Base-by-base conservation (phyloP, 2,329 filamentous ascomycete genomes). In the Aureobasidium mangrovei region DNA sequence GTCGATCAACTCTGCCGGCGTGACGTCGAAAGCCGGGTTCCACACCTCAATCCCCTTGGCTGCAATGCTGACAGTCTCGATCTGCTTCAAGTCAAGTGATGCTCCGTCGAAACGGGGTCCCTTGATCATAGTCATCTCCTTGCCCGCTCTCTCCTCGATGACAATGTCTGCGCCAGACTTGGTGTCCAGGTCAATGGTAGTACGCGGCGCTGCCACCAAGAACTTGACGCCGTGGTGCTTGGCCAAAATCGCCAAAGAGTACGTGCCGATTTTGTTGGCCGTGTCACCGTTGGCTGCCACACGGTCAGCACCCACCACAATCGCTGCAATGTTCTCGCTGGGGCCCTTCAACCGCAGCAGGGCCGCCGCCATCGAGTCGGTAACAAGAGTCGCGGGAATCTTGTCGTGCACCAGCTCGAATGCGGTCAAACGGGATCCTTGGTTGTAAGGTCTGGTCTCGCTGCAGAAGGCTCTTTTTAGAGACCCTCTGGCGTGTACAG, bases 11-110 rank as follows among this genome's bases (percentile, higher is more conserved):
- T 82, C 81, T 36, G 86, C 82, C 0, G 93, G 91, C 7, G 93
- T 98, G 33, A 98, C 88, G 65, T 98, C 93, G 67, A 98, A 98
- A 0, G 90, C 87, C 32, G 93, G 93, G 68, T 98, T 98, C 91
- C 93, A 98, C 7, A 97, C 90, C 39, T 80, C 76, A 58, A 97
- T 90, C 2, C 82, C 82, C 65, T 79, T 74, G 4, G 83, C 81
- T 32, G 91, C 91, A 49, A 88, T 91, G 40, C 86, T 88, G 32
- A 97, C 81, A 9, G 85, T 82, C 55, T 84, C 85, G 18, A 83
- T 82, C 48, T 75, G 75, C 45, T 71, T 76, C 26, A 82, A 70
- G 60, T 89, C 81, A 0, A 91, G 74, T 4, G 72, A 78, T 0
- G 83, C 83, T 18, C 65, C 67, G 2, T 79, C 70, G 38, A 77